phyloP scores from a whole-genome alignment of 2,329 filamentous ascomycete species.

The Aspergillus clavatus region DNA sequence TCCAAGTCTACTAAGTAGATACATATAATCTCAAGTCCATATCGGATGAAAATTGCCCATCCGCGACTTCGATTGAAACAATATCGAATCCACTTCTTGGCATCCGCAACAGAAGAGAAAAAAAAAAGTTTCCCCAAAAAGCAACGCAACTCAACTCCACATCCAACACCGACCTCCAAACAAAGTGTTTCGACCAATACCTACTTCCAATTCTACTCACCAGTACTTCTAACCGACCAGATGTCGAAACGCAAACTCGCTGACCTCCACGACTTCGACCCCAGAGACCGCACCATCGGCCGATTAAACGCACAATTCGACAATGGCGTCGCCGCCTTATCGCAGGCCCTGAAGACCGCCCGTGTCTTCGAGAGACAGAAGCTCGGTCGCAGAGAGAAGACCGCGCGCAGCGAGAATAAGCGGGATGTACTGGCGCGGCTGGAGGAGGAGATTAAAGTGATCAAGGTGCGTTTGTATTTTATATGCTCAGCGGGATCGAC shows the following conservation, averaged over 20 bases:
- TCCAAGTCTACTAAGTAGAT: too few species aligned
- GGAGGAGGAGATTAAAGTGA: slow-evolving; percentile 50
- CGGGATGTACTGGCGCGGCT: slow-evolving; percentile 40
- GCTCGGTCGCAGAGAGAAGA: slow-evolving; percentile 55
- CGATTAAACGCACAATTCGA: slow-evolving; percentile 46
- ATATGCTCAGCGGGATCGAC: too few species aligned
- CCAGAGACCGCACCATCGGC: slow-evolving; percentile 21
- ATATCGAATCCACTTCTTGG: slow-evolving; percentile 5
- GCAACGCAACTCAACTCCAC: too few species aligned
- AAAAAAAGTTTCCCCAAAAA: slow-evolving; percentile 4
- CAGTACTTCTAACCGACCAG: slow-evolving; percentile 2
- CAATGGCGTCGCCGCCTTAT: slow-evolving; percentile 47
- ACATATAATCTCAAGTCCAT: background rate
- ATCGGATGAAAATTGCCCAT: background rate
- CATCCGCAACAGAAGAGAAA: slow-evolving; percentile 6
- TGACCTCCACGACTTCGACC: slow-evolving; percentile 24
- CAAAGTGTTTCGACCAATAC: background rate
- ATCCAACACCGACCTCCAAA: too few species aligned
- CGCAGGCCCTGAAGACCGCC: slow-evolving; percentile 52
- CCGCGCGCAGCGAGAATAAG: slow-evolving; percentile 45
- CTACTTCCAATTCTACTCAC: background rate
- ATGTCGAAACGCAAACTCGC: slow-evolving; percentile 42
- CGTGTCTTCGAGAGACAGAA: slow-evolving; percentile 62
- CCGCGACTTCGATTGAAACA: background rate
- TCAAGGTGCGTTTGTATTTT: slow-evolving; percentile 52